phyloP scores from a whole-genome alignment of 257 asterid genomes.

The Ballota nigra region DNA sequence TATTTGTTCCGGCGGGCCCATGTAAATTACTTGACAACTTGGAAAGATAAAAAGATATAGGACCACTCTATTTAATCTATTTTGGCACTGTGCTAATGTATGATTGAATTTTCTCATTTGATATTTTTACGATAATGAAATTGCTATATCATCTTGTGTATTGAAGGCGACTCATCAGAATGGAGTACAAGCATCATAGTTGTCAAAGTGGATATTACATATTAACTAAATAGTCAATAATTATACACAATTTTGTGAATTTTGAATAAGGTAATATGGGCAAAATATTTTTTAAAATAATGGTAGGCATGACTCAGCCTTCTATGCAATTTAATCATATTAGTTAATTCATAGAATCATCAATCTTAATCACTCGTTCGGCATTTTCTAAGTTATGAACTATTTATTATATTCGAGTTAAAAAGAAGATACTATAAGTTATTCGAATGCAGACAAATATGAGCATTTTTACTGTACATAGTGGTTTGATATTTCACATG shows the following conservation, averaged over 20 bases:
- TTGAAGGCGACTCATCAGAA: conserved; percentile 22
- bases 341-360: conserved; percentile 1
- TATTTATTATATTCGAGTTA: background rate
- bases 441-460: conserved; percentile 22
- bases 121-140: conserved; percentile 25
- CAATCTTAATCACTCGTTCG: conserved; percentile 16
- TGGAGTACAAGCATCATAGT: conserved; percentile 23
- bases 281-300: conserved; percentile 3
- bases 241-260: too few species aligned
- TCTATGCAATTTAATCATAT: background rate
- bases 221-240: background rate
- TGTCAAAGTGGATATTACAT: conserved; percentile 18
- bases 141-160: background rate
- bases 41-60: background rate
- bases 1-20: background rate
- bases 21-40: background rate
- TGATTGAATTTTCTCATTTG: conserved; percentile 7
- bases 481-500: background rate
- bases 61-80: conserved; percentile 19
- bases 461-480: conserved; percentile 13
- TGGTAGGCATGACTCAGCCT: conserved; percentile 6
- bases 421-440: background rate
- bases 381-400: conserved; percentile 11
- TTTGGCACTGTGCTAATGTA: conserved; percentile 13
- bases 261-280: background rate